phyloP scores from a whole-genome alignment of 202 grass and related monocot species.

The Hordeum pubiflorum region DNA sequence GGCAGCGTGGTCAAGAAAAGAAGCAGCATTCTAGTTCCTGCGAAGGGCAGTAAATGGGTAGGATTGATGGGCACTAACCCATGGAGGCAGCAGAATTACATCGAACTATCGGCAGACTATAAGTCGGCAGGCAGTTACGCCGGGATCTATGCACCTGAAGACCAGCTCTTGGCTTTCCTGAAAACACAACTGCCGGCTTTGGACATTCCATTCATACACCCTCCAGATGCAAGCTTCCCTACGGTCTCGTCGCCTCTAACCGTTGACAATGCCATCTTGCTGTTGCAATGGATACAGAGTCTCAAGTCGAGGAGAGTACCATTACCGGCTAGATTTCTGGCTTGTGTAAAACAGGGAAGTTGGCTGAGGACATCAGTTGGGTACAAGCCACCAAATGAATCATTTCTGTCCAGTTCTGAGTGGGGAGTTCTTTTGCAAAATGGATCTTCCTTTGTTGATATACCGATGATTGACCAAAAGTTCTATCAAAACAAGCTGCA shows the following conservation, averaged over 20 bases:
- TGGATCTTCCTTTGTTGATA: not conserved
- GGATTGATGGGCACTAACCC: not conserved
- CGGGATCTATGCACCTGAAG: not conserved
- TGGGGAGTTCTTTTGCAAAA: not conserved
- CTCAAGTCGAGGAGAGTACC: not conserved
- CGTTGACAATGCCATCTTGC: constrained; percentile 5
- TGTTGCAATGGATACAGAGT: not conserved
- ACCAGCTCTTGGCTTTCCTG: not conserved
- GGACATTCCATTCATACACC: not conserved
- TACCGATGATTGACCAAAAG: not conserved
- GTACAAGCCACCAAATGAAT: not conserved
- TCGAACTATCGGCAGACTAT: not conserved
- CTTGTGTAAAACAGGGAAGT: constrained; percentile 8
- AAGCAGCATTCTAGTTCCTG: not conserved
- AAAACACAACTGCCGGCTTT: not conserved
- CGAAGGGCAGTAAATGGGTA: not conserved
- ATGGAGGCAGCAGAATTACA: not conserved
- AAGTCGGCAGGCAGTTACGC: not conserved
- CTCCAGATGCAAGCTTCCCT: not conserved
- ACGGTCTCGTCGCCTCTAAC: not conserved
- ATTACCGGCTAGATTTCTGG: not conserved
- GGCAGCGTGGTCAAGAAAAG: not conserved
- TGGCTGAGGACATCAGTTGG: constrained; percentile 2
- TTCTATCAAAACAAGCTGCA: not conserved
- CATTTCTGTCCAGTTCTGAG: not conserved